These are phyloP conservation scores for Tuber aestivum DNA, from an alignment of 495 filamentous ascomycete species.

Conservation along the genomic window DNA sequence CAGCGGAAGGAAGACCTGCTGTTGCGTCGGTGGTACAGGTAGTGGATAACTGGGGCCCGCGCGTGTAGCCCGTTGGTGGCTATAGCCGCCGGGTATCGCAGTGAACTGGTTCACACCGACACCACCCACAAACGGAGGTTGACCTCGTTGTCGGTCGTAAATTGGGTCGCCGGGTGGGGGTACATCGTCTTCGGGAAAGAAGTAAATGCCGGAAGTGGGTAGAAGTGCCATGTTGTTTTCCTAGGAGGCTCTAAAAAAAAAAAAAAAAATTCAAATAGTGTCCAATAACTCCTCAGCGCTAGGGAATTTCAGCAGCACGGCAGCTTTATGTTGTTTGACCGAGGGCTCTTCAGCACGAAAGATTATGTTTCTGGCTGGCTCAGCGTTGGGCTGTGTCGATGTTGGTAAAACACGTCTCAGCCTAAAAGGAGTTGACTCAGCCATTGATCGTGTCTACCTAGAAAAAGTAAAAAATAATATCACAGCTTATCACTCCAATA, in stretches of 20 bases:
- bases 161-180: not conserved
- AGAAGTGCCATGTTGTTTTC: not conserved
- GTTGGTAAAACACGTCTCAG: too few species aligned
- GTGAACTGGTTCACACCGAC: not conserved
- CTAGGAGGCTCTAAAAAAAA: not conserved
- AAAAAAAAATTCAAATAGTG: not conserved
- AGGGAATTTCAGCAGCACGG: not conserved
- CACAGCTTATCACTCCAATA: too few species aligned
- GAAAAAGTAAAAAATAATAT: too few species aligned
- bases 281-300: not conserved
- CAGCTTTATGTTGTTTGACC: not conserved
- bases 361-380: too few species aligned
- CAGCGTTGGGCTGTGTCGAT: too few species aligned
- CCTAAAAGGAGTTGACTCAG: too few species aligned
- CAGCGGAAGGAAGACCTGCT: slow-evolving; percentile 56
- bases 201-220: not conserved
- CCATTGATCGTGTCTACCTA: too few species aligned
- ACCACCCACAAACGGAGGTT: not conserved
- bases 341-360: not conserved
- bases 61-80: not conserved
- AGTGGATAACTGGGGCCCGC: not conserved
- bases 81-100: not conserved
- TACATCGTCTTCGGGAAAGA: not conserved
- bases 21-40: too few species aligned
- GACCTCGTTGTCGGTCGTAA: not conserved